Evolutionary conservation across 257 asterid genomes (phyloP), one percentile per base, ranked within the genome.

Genomic region (Parsonsia alboflavescens): DNA sequence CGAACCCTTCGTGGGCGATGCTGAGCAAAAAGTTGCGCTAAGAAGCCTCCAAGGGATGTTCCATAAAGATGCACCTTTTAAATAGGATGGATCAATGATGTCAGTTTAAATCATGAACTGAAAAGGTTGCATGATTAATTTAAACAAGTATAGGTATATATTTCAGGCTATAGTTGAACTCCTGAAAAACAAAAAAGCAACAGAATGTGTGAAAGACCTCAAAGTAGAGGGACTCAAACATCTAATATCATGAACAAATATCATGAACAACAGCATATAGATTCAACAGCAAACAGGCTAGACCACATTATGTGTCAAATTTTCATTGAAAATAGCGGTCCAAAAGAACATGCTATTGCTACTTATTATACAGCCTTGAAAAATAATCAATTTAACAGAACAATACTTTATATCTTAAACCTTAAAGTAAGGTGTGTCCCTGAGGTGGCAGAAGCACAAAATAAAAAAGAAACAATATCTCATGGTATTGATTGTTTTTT

Each of bases 21-120:
- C 78, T 89, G 97, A 78, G 99, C 96, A 86, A 92, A 95, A 62
- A 95, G 88, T 82, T 95, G 98, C 72, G 99, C 99, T 78, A 95
- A 88, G 90, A 95, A 95, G 74, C 98, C 99, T 73, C 98, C 99
- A 78, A 95, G 96, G 48, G 99, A 87, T 77, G 97, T 90, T 36
- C 99, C 99, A 58, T 92, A 95, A 11, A 92, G 89, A 89, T 95
- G 99, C 63, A 95, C 81, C 98, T 95, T 90, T 73, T 72, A 57
- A 68, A 44, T 56, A 63, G 68, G 75, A 59, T 52, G 44, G 30
- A 61, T 68, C 58, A 28, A 58, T 77, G 13, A n/a, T 10, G 41
- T 48, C 33, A 57, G 59, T 73, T 42, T 57, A 7, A 24, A 22
- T 15, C 13, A 28, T 28, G 33, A 58, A 36, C 59, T 73, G 26